These are phyloP conservation scores for Claviceps sp. DNA, from an alignment of 2,329 filamentous ascomycete genomes.

Conservation along the genomic window DNA sequence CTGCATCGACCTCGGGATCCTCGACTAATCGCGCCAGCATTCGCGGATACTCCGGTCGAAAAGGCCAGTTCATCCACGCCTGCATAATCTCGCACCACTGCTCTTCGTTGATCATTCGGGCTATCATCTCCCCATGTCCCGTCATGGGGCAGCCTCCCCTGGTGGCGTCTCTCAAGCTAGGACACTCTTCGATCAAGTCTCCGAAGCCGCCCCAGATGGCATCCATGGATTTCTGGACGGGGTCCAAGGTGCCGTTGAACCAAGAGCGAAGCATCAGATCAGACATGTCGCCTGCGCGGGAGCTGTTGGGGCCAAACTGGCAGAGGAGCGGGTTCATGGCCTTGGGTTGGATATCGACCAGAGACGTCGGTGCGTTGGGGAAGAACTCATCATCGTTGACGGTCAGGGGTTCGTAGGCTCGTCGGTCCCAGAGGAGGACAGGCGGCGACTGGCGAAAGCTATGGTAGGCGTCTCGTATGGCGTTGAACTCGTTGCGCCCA, in stretches of 20 bases:
- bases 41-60: slow-evolving; percentile 35
- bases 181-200: slow-evolving; percentile 35
- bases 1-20: slow-evolving; percentile 12
- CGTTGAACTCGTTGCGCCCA: slow-evolving; percentile 22
- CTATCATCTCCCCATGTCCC: slow-evolving; percentile 27
- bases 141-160: slow-evolving; percentile 31
- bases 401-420: slow-evolving; percentile 55
- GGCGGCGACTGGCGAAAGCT: slow-evolving; percentile 35
- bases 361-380: slow-evolving; percentile 41
- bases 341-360: slow-evolving; percentile 57
- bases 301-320: slow-evolving; percentile 26
- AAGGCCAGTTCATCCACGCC: slow-evolving; percentile 54
- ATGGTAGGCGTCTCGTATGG: slow-evolving; percentile 40
- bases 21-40: slow-evolving; percentile 31
- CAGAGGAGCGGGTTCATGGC: slow-evolving; percentile 34
- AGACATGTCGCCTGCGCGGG: slow-evolving; percentile 34
- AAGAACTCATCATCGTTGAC: slow-evolving; percentile 49
- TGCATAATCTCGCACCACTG: slow-evolving; percentile 46
- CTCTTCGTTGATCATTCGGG: slow-evolving; percentile 34
- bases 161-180: slow-evolving; percentile 32
- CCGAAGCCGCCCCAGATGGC: slow-evolving; percentile 45
- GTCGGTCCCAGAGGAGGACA: slow-evolving; percentile 53
- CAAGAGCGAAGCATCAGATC: slow-evolving; percentile 31
- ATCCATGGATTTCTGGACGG: slow-evolving; percentile 33
- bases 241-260: slow-evolving; percentile 31